Base-by-base conservation (phyloP, 495 filamentous ascomycete species). In the Aspergillus hancockii region DNA sequence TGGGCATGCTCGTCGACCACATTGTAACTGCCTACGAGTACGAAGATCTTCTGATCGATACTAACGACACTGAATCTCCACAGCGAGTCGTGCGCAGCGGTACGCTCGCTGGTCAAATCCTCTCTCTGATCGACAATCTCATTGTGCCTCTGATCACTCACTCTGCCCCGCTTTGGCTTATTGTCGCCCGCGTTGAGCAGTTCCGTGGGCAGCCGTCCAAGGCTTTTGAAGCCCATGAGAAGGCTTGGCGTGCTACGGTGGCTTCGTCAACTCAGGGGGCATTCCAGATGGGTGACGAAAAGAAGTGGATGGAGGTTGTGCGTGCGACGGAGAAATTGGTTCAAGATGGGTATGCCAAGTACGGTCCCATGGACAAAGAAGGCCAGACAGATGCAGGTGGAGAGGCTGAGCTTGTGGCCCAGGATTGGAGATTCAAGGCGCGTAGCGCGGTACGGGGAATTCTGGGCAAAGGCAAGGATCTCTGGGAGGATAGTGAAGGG, bases 401-500 rank as follows among this genome's bases (percentile, higher is more conserved):
- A 0, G 77, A 74, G 52, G 57, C 67, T 3, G 77, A 79, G 63
- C 55, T 81, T 54, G 78, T 80, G 32, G 76, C 75, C 14, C 75
- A 71, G 49, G 79, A 81, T 50, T 98, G 94, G 94, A 89, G 84
- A 67, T 90, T 90, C 53, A 98, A 97, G 83, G 88, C 90, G 1
- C 79, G 91, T 68, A 91, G 85, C 69, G 92, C 91, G 8, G 80
- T 96, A 3, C 79, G 91, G 41, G 89, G 88, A 22, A 84, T 97
- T 8, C 75, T 92, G 75, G 89, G 92, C 0, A 90, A 88, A 68
- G 93, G 85, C 14, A 96, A 86, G 75, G 87, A 90, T 62, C 81
- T 71, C 6, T 97, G 92, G 91, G 92, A 95, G 74, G 90, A 80
- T 3, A 88, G 79, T 43, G 75, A 81, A 55, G 89, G 83, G 57